Base-by-base conservation (phyloP, 129 eudicot genomes). In the Artemisia tridentata region DNA sequence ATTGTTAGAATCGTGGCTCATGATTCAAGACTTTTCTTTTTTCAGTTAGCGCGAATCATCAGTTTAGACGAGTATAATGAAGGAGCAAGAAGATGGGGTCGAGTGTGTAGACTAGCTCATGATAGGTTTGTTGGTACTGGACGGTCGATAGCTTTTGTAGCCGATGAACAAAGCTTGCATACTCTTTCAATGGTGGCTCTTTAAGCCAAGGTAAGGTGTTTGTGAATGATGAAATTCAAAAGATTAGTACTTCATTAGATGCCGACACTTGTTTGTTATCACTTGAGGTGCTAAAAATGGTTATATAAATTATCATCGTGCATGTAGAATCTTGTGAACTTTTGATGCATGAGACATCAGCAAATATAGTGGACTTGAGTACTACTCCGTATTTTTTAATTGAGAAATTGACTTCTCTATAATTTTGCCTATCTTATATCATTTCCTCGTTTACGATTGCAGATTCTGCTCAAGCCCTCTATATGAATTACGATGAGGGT, bases 171-270 rank as follows among this genome's bases (percentile, higher is more conserved):
- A 2, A 75, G 66, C 71, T 67, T 79, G 71, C 75, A 66, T 72
- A 67, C 63, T 41, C 68, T 85, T 27, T 79, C 89, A 17, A 81
- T 79, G 82, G 80, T 75, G 59, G 77, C 86, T 16, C 84, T 85
- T 13, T 85, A 69, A n/a, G n/a, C n/a, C n/a, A n/a, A 63, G 75
- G 62, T 58, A 19, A 29, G 25, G 11, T 34, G 54, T 10, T 53
- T 31, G 23, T 23, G 6, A 10, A 34, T 20, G 27, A 38, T 54
- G 79, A 52, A 74, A 53, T 52, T 5, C 17, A 0, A 29, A 17
- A 0, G 50, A 31, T 51, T 53, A 20, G 57, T 74, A 27, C 48
- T 20, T 21, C 29, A 23, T 65, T 63, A 38, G 57, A 41, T 20
- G 67, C 59, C 51, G 46, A 23, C 11, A 41, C 2, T 23, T 75